A percentile compares a stretch with the other conserved stretches of the same genome.
Conservation (phyloP, 2,329 filamentous ascomycete species). For the Fusarium pseudocircinatum region DNA sequence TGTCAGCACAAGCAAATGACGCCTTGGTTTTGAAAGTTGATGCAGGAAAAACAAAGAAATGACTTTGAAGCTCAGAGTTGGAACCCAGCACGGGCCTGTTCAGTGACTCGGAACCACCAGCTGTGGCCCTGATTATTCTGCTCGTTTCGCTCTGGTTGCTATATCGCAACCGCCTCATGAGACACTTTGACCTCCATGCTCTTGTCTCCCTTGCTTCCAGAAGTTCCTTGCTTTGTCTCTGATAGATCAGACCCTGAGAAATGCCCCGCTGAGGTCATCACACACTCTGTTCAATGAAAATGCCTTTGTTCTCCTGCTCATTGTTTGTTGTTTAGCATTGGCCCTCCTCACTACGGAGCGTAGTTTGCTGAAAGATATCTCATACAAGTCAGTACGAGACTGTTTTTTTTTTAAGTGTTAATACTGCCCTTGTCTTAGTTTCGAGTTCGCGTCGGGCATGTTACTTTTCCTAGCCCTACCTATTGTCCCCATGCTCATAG, state of each 20-base stretch:
- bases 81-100: conserved; percentile 7
- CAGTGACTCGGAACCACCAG: not conserved
- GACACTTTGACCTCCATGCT: conserved; percentile 13
- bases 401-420: not conserved
- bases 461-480: conserved; percentile 2
- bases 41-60: not conserved
- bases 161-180: conserved; percentile 1
- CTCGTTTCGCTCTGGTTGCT: conserved; percentile 4
- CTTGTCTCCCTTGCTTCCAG: conserved; percentile 23
- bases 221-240: conserved; percentile 1
- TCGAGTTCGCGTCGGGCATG: conserved; percentile 19
- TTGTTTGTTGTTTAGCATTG: conserved; percentile 7
- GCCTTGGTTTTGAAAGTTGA: not conserved
- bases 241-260: conserved; percentile 5
- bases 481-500: conserved; percentile 17
- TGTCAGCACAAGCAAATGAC: conserved; percentile 24
- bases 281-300: not conserved
- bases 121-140: not conserved
- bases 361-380: conserved; percentile 1
- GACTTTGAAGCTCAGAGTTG: not conserved
- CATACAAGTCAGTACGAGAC: conserved; percentile 15
- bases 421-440: conserved; percentile 22
- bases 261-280: conserved; percentile 1
- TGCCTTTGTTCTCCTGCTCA: conserved; percentile 1
- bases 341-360: not conserved